Evolutionary conservation across 345 rosid species (phyloP).

Genomic region (Populus euphratica): DNA sequence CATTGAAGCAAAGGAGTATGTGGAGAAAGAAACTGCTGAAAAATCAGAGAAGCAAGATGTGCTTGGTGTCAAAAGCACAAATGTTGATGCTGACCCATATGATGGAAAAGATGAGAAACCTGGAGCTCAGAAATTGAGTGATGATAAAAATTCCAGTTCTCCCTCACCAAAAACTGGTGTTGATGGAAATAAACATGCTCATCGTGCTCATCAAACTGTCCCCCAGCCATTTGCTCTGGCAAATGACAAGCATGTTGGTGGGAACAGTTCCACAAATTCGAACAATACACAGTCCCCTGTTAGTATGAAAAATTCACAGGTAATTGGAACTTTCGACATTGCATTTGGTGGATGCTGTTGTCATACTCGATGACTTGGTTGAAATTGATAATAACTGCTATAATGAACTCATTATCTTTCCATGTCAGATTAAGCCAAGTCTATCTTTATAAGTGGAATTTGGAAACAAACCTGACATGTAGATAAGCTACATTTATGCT

Average conservation of each 20-base stretch:
- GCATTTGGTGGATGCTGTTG: neutral
- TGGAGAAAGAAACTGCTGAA: conserved; percentile 49
- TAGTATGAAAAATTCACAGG: conserved; percentile 56
- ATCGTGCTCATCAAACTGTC: conserved; percentile 23
- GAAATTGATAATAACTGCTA: neutral
- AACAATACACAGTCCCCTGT: conserved; percentile 39
- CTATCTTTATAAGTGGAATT: neutral
- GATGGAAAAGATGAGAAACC: conserved; percentile 30
- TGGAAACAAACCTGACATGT: neutral
- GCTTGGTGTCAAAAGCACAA: conserved; percentile 37
- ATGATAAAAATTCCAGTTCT: conserved; percentile 30
- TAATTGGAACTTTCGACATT: conserved; percentile 20
- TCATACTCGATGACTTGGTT: neutral
- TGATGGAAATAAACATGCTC: conserved; percentile 16
- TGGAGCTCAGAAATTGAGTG: conserved; percentile 30
- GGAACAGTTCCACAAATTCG: conserved; percentile 28
- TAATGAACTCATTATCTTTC: neutral
- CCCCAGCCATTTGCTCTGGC: conserved; percentile 52
- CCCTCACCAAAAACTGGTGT: conserved; percentile 32
- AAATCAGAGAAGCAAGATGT: conserved; percentile 38
- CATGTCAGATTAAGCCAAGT: neutral
- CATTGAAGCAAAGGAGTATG: conserved; percentile 43
- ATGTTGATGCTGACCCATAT: conserved; percentile 20
- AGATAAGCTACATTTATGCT: neutral
- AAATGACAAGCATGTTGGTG: conserved; percentile 45